A percentile compares a stretch with the other conserved stretches of the same genome.
Conservation (phyloP, 352 stramenopile genomes). For the Nothophytophthora sp. region DNA sequence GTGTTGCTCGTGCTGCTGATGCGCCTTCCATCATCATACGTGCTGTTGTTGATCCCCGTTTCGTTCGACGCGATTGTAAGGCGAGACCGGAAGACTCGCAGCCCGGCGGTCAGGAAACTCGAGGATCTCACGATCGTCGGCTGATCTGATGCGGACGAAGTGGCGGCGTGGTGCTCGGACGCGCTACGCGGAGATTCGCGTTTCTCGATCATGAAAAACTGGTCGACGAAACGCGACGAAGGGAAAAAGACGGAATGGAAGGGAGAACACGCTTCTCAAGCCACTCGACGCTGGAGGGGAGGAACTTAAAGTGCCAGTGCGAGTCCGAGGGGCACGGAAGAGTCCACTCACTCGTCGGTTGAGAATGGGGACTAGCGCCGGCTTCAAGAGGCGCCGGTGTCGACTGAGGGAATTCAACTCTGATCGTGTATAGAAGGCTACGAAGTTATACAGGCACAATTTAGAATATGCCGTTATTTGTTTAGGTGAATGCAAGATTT, state of each 20-base stretch:
- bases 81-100: constrained; percentile 20
- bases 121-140: constrained; percentile 8
- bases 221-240: neutral
- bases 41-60: constrained; percentile 6
- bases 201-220: constrained; percentile 28
- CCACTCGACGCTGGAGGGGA: constrained; percentile 2
- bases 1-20: constrained; percentile 20
- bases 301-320: constrained; percentile 12
- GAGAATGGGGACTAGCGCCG: neutral
- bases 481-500: no score
- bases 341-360: constrained; percentile 9
- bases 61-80: neutral
- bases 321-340: neutral
- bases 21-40: constrained; percentile 1
- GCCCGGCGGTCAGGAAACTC: constrained; percentile 22
- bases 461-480: no score
- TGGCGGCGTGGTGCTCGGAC: constrained; percentile 10
- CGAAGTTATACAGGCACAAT: no score
- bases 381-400: constrained; percentile 8
- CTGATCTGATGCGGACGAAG: constrained; percentile 5
- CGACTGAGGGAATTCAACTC: constrained; percentile 1
- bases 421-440: no score
- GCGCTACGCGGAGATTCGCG: constrained; percentile 12
- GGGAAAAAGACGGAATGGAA: constrained; percentile 6
- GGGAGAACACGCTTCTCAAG: constrained; percentile 12